Evolutionary conservation across 2,329 filamentous ascomycete genomes (phyloP).

Genomic region (Penicillium sp.): DNA sequence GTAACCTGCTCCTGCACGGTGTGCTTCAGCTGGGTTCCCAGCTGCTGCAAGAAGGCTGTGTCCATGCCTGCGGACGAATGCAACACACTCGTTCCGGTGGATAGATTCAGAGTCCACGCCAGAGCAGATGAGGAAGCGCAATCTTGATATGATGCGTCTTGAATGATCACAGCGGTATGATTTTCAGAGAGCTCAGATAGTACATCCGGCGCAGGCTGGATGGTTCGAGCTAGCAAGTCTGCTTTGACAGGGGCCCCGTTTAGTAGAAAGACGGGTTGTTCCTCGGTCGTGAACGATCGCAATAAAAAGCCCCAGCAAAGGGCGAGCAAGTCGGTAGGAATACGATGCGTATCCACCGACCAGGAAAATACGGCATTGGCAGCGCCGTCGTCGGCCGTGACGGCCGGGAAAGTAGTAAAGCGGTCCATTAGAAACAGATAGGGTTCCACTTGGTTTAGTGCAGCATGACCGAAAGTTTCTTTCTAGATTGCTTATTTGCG

Average conservation of each 20-base stretch:
- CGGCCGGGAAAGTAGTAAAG: constrained; percentile 22
- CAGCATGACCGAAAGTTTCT: constrained; percentile 13
- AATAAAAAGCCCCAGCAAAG: constrained; percentile 32
- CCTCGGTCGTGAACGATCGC: constrained; percentile 30
- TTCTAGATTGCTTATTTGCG: constrained; percentile 20
- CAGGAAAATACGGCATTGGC: constrained; percentile 14
- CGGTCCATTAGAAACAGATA: constrained; percentile 19
- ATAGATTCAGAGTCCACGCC: constrained; percentile 22
- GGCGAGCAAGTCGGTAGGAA: constrained; percentile 19
- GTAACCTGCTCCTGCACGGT: constrained; percentile 24
- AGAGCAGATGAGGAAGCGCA: constrained; percentile 14
- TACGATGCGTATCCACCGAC: constrained; percentile 13
- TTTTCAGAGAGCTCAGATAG: constrained; percentile 7
- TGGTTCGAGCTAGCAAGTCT: constrained; percentile 18
- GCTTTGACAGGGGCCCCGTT: constrained; percentile 27
- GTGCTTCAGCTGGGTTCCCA: constrained; percentile 27
- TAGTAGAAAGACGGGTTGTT: constrained; percentile 30
- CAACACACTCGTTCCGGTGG: constrained; percentile 23
- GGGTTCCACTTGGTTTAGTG: constrained; percentile 2
- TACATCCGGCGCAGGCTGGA: constrained; percentile 15
- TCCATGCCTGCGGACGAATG: constrained; percentile 25
- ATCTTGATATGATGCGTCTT: constrained; percentile 3
- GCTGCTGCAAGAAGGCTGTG: constrained; percentile 24
- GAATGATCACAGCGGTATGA: constrained; percentile 26
- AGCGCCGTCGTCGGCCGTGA: constrained; percentile 14